Base-by-base conservation (phyloP, 495 filamentous ascomycete genomes). In the Cercophora newfieldiana region DNA sequence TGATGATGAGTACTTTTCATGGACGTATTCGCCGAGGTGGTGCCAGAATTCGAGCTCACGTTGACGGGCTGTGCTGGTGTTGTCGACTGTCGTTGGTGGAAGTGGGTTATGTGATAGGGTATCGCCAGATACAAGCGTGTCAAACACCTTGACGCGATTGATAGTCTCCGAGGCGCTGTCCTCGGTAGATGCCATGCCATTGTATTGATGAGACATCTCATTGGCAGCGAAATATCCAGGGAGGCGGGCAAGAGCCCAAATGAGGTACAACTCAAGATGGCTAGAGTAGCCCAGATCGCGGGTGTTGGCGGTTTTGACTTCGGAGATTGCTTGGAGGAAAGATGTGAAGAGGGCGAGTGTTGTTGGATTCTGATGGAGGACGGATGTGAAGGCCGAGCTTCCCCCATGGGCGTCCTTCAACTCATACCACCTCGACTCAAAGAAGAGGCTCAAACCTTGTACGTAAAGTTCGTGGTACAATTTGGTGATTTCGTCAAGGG, bases 381-480 rank as follows among this genome's bases (percentile, higher is more conserved):
- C 71, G 7, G 74, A 25, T 10, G 59, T 31, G n/a, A 70, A 47
- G 16, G 65, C 64, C 24, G 61, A 64, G 2, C 72, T 33, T 0
- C 59, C 56, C 21, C 74, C 68, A 56, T 58, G 71, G 55, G 71
- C 37, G 77, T 86, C 72, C 77, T 84, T 72, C 78, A 83, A 59
- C 59, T 83, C 78, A 74, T 90, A 97, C 92, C 92, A 97, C 30
- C 82, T 82, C n/a, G 92, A 90, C 69, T 97, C 93, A 61, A 97
- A 85, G 65, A 96, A 89, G 61, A 85, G 86, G 69, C 91, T 87
- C 37, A 97, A 87, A 25, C 90, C 92, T 1, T 86, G 85, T 19
- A 87, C 87, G 73, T 95, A 97, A 58, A 91, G 87, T 53, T 88
- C 88, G 63, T 85, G 80, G 77, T 91, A 96, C 12, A 95, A 81